A percentile compares a stretch with the other conserved stretches of the same genome.
These are phyloP conservation scores for Vicia villosa DNA, from an alignment of 306 rosid species.

Conservation along the genomic window DNA sequence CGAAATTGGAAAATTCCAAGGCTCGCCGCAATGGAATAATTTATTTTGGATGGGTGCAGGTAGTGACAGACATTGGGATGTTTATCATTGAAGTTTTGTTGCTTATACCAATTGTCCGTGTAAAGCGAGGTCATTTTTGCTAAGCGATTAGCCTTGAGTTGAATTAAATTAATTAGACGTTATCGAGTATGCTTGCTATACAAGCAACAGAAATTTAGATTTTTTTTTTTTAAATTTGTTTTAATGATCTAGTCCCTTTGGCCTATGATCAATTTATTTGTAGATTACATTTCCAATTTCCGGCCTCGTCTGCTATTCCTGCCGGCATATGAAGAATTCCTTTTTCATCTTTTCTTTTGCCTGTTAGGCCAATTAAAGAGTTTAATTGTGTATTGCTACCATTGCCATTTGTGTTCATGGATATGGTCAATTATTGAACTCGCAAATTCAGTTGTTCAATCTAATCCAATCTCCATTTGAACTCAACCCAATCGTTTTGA, in stretches of 20 bases:
- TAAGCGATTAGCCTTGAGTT: constrained; percentile 42
- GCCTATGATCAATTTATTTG: constrained; percentile 14
- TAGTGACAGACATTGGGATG: constrained; percentile 45
- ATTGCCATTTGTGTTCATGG: too few relatives aligned
- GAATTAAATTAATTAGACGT: constrained; percentile 36
- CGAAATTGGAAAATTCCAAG: constrained; percentile 34
- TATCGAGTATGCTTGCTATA: constrained; percentile 28
- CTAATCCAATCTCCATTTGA: too few relatives aligned
- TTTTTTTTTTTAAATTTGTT: constrained; percentile 24
- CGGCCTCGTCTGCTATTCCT: background rate
- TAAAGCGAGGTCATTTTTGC: constrained; percentile 44
- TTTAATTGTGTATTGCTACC: constrained; percentile 9
- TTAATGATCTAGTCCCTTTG: constrained; percentile 31
- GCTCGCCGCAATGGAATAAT: constrained; percentile 36
- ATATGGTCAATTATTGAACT: too few relatives aligned
- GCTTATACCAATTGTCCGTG: constrained; percentile 44
- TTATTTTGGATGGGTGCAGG: constrained; percentile 47
- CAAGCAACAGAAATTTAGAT: constrained; percentile 30
- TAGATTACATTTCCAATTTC: constrained; percentile 31
- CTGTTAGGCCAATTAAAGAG: constrained; percentile 20
- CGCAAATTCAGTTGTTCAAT: too few relatives aligned
- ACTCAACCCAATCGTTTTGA: too few relatives aligned
- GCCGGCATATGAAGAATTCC: constrained; percentile 2
- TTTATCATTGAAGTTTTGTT: constrained; percentile 40
- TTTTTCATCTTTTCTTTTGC: background rate